Evolutionary conservation across 208 protist genomes (phyloP), one percentile per base, ranked within the genome.

Genomic region (Leptomonas pyrrhocoris): DNA sequence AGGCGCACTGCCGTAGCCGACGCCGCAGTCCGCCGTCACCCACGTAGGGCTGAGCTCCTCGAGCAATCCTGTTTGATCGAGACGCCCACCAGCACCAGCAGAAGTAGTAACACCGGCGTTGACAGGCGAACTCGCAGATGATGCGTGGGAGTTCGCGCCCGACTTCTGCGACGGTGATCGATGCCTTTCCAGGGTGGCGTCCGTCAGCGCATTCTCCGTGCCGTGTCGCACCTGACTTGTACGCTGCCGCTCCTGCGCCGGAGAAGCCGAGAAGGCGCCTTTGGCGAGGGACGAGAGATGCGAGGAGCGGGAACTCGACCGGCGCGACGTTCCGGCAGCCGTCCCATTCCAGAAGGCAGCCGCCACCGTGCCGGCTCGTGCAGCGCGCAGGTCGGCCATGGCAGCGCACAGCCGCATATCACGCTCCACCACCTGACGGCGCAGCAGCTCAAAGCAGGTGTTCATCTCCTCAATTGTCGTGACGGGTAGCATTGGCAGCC

Each of bases 361-460:
- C 42, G 65, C 53, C n/a, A 56, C 56, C 1, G 75, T 46, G 11
- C 48, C 11, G 2, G 73, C 34, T 25, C 84, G 42, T 25, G 80
- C 77, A 13, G 36, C 51, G 57, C 77, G 63, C 59, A 80, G 21
- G 19, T 83, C 79, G 9, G 58, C 46, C 38, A 86, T 5, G 21
- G 65, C 68, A 13, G 53, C 65, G 28, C 40, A 45, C n/a, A 77
- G 72, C 9, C 62, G 72, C 5, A 77, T 15, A 16, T 87, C 85
- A 16, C 65, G 56, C 50, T 88, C 63, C 56, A 66, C 65, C 3
- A 91, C 34, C 18, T 82, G 28, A 16, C 74, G 68, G 11, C 84
- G 88, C 66, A 97, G 87, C n/a, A 84, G 66, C 21, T 65, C 54
- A 53, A 97, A 96, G 72, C 87, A 87, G 31, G 93, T 88, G 56